Conservation (phyloP, 179 eudicot species). For the Carnegiea gigantea region DNA sequence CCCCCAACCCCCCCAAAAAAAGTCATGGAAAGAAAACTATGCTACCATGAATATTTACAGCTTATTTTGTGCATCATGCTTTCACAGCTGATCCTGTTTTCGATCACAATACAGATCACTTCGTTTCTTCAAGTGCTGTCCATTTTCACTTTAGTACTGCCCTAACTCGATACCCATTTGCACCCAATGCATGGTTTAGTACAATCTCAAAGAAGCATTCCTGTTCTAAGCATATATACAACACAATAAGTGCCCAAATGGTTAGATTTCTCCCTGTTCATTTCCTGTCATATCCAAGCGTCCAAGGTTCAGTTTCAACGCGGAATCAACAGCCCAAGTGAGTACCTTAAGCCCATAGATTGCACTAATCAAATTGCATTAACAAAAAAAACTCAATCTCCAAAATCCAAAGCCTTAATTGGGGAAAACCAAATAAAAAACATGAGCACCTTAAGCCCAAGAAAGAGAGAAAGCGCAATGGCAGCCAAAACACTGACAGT, state of each 20-base stretch:
- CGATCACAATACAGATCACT: not conserved
- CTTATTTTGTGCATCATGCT: not conserved
- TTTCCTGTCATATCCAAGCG: not conserved
- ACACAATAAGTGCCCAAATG: not conserved
- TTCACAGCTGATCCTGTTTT: not conserved
- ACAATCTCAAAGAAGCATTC: not conserved
- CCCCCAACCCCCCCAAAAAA: too few relatives aligned
- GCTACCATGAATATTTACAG: not conserved
- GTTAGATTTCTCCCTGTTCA: not conserved
- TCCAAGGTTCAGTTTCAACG: not conserved
- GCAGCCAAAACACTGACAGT: conserved; percentile 67
- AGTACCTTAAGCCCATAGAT: not conserved
- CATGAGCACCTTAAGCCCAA: conserved; percentile 62
- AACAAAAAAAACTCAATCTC: not conserved
- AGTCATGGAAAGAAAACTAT: not conserved
- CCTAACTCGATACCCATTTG: not conserved
- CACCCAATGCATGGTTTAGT: not conserved
- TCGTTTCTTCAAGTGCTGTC: not conserved
- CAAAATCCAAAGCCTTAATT: not conserved
- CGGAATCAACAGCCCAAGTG: too few relatives aligned
- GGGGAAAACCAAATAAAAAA: not conserved
- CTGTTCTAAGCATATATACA: not conserved
- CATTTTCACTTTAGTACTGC: not conserved
- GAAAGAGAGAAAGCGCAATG: conserved; percentile 65
- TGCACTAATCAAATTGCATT: not conserved